Percentiles rank a stretch among this genome's conserved stretches.
phyloP scores from a whole-genome alignment of 352 stramenopile species.

The Phytophthora litchii region DNA sequence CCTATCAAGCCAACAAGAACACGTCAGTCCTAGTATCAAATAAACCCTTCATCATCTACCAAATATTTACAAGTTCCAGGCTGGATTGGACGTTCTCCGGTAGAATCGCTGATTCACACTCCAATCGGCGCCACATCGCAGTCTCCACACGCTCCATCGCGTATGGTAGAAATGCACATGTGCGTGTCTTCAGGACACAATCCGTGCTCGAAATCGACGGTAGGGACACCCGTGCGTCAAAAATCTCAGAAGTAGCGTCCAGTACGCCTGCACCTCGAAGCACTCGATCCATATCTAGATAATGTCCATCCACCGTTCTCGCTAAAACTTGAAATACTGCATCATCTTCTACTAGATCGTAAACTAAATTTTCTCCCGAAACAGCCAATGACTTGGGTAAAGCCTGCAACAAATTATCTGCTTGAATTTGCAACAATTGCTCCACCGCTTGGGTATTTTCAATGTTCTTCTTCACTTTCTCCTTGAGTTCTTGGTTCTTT shows the following conservation, averaged over 20 bases:
- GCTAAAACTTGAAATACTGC: conserved; percentile 29
- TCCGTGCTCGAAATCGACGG: neutral
- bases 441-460: conserved; percentile 8
- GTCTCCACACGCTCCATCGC: conserved; percentile 12
- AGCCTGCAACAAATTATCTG: conserved; percentile 20
- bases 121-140: conserved; percentile 22
- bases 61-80: conserved; percentile 8
- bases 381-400: conserved; percentile 24
- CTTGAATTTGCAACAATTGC: conserved; percentile 20
- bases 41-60: conserved; percentile 3
- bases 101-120: conserved; percentile 25
- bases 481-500: conserved; percentile 16
- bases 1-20: conserved; percentile 3
- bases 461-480: conserved; percentile 10
- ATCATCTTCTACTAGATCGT: conserved; percentile 20
- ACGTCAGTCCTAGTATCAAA: too few relatives aligned
- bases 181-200: conserved; percentile 20
- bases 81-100: conserved; percentile 10
- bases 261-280: conserved; percentile 14
- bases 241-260: conserved; percentile 20
- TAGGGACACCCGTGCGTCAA: conserved; percentile 17
- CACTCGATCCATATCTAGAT: conserved; percentile 17
- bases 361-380: conserved; percentile 22
- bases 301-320: conserved; percentile 20
- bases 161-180: conserved; percentile 20